Evolutionary conservation across 176 grass and related monocot genomes (phyloP).

Genomic region (Elymus sibiricus): DNA sequence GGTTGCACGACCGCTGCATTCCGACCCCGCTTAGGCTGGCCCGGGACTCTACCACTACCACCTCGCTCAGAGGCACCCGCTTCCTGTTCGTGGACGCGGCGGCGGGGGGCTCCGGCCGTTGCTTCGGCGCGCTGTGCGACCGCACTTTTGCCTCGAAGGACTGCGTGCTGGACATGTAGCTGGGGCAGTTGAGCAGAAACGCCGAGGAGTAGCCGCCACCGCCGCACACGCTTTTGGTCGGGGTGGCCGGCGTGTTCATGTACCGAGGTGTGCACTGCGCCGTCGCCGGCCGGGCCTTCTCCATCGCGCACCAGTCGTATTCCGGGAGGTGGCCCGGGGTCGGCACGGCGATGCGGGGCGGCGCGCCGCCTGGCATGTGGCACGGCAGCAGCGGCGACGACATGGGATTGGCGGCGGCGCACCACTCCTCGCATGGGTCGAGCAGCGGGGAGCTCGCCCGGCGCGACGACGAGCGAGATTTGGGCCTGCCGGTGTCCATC

Average conservation of each 20-base stretch:
- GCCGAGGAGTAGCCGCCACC: constrained; percentile 23
- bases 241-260: constrained; percentile 51
- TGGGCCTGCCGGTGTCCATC: constrained; percentile 80
- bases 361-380: constrained; percentile 11
- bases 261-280: constrained; percentile 88
- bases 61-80: constrained; percentile 76
- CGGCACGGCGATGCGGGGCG: constrained; percentile 52
- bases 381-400: constrained; percentile 43
- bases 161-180: constrained; percentile 92
- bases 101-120: constrained; percentile 39
- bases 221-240: constrained; percentile 60
- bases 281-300: constrained; percentile 74
- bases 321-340: constrained; percentile 45
- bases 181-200: constrained; percentile 40
- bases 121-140: constrained; percentile 94
- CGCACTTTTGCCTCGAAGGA: constrained; percentile 92
- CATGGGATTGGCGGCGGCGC: constrained; percentile 23
- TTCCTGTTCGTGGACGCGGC: constrained; percentile 32
- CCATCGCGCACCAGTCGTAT: constrained; percentile 54
- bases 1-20: constrained; percentile 66
- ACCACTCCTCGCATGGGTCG: constrained; percentile 38
- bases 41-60: constrained; percentile 61
- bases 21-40: constrained; percentile 66
- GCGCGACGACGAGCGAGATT: constrained; percentile 68
- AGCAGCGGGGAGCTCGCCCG: constrained; percentile 46